Evolutionary conservation across 1,139 yeast genomes (phyloP), one percentile per base, ranked within the genome.

Genomic region (Pichia kudriavzevii): DNA sequence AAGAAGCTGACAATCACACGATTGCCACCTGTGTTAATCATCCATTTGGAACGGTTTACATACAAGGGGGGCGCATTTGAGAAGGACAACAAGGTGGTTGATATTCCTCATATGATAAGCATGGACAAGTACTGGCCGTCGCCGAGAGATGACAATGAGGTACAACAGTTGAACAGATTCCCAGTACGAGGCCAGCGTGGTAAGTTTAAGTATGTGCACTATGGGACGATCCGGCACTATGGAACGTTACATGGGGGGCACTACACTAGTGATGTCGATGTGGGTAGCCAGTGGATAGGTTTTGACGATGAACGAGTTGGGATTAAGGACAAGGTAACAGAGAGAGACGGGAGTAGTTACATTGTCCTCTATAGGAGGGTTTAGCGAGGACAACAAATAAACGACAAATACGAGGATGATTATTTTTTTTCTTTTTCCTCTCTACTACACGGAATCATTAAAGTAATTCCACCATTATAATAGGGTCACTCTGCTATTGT

Each of bases 251-350:
- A 75, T 43, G 73, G 80, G 39, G 93, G 93, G 0, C 93, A 81
- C 55, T 81, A 81, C 50, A 80, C 87, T 1, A 61, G 87, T 0
- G 61, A 73, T 38, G 77, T 79, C 1, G 69, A 78, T 48, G 79
- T 79, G 53, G 41, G 56, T 2, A 43, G 49, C 8, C 56, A 69
- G 46, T 80, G 91, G 91, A 77, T 80, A 50, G 68, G 71, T 41
- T 81, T 80, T 55, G 91, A 81, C 50, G 93, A 81, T 54, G 85
- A 78, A n/a, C n/a, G n/a, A n/a, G n/a, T n/a, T n/a, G n/a, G n/a
- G n/a, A n/a, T n/a, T n/a, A n/a, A n/a, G n/a, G n/a, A n/a, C n/a
- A n/a, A n/a, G n/a, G n/a, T n/a, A n/a, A n/a, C n/a, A n/a, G n/a
- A n/a, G n/a, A n/a, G n/a, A n/a, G n/a, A n/a, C n/a, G n/a, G n/a